phyloP scores from a whole-genome alignment of 352 stramenopile species.

The Phytopythium kandeliae region DNA sequence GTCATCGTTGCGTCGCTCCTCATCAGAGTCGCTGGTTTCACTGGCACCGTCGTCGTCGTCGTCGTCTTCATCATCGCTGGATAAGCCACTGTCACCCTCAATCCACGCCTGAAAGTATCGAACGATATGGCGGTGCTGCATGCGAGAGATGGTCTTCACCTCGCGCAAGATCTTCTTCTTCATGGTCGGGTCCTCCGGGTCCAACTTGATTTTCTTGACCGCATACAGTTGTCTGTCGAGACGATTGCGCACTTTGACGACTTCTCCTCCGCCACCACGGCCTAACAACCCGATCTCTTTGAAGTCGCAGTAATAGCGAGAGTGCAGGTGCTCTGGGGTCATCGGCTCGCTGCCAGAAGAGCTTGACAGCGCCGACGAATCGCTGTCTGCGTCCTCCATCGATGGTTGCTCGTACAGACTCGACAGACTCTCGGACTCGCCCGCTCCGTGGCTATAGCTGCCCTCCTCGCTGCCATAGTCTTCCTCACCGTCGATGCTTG shows the following conservation, averaged over 20 bases:
- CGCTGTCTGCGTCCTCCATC: slow-evolving; percentile 15
- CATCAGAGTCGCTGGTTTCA: slow-evolving; percentile 24
- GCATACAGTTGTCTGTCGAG: slow-evolving; percentile 81
- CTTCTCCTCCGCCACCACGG: slow-evolving; percentile 75
- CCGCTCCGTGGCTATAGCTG: slow-evolving; percentile 23
- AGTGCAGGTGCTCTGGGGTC: slow-evolving; percentile 46
- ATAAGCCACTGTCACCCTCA: slow-evolving; percentile 58
- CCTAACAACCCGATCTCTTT: slow-evolving; percentile 82
- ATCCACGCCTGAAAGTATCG: slow-evolving; percentile 92
- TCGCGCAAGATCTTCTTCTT: slow-evolving; percentile 95
- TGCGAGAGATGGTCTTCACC: slow-evolving; percentile 95
- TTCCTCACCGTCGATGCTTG: slow-evolving; percentile 48
- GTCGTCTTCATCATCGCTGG: slow-evolving; percentile 40
- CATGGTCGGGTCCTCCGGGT: slow-evolving; percentile 84
- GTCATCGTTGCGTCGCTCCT: slow-evolving; percentile 8
- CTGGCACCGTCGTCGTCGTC: slow-evolving; percentile 39
- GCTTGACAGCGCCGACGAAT: slow-evolving; percentile 32
- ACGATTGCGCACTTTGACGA: slow-evolving; percentile 80
- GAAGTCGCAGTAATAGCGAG: slow-evolving; percentile 81
- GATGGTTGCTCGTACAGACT: slow-evolving; percentile 33
- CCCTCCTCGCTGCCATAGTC: slow-evolving; percentile 24
- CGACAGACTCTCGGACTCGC: slow-evolving; percentile 16
- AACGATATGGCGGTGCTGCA: slow-evolving; percentile 96
- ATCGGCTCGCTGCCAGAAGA: slow-evolving; percentile 41
- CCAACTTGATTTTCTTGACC: slow-evolving; percentile 85